Conservation (phyloP, 495 filamentous ascomycete genomes). For the Pyronema domesticum region DNA sequence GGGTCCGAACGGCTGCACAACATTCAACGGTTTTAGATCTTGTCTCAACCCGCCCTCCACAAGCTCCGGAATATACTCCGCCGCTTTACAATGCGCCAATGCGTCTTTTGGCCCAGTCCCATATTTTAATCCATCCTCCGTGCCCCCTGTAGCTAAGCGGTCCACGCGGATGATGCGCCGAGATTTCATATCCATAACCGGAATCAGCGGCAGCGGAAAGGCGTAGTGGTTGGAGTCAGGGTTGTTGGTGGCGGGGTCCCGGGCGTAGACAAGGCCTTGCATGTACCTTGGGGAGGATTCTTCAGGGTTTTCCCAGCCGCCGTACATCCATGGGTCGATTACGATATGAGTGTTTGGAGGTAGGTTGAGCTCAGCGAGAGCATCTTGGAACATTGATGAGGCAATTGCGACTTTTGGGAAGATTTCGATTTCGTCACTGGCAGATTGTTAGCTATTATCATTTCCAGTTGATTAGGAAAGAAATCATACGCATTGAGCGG, state of each 20-base stretch:
- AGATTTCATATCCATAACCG: conserved; percentile 36
- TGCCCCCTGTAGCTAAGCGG: conserved; percentile 35
- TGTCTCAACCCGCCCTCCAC: conserved; percentile 29
- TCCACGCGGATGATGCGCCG: conserved; percentile 37
- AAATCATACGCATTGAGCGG: conserved; percentile 37
- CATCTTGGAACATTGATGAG: conserved; percentile 43
- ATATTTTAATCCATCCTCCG: conserved; percentile 27
- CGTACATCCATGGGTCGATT: conserved; percentile 58
- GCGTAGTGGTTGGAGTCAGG: conserved; percentile 39
- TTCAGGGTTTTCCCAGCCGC: conserved; percentile 38
- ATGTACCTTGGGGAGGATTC: conserved; percentile 37
- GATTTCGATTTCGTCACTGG: conserved; percentile 42
- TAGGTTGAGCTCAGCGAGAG: conserved; percentile 41
- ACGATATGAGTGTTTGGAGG: conserved; percentile 45
- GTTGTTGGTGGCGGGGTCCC: conserved; percentile 32
- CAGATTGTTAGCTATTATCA: conserved; percentile 8
- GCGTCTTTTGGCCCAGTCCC: conserved; percentile 29
- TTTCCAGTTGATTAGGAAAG: neutral
- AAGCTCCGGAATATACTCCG: conserved; percentile 39
- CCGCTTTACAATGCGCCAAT: conserved; percentile 28
- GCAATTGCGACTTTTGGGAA: conserved; percentile 42
- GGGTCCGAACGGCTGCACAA: conserved; percentile 36
- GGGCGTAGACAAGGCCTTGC: conserved; percentile 34
- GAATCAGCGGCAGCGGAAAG: conserved; percentile 38
- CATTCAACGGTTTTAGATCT: conserved; percentile 35